A percentile compares a stretch with the other conserved stretches of the same genome.
Conservation (phyloP, 2,329 filamentous ascomycete species). For the Alternaria sp. region DNA sequence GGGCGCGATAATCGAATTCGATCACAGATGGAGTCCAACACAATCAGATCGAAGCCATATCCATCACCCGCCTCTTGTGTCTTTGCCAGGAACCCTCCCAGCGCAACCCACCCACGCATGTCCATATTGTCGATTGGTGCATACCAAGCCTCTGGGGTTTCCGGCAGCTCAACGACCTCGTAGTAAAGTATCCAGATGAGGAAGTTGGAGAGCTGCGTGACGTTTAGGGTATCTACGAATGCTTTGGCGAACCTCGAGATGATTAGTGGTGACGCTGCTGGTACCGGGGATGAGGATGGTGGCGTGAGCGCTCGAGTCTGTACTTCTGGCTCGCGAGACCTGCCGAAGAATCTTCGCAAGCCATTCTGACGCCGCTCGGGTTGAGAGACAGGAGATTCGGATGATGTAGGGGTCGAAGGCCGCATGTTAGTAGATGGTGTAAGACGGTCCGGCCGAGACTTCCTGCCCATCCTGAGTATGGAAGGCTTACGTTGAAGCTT, state of each 20-base stretch:
- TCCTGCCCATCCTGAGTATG: neutral
- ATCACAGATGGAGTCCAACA: slow-evolving; percentile 27
- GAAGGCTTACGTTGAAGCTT: slow-evolving; percentile 1
- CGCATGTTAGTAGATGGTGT: neutral
- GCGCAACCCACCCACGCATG: slow-evolving; percentile 31
- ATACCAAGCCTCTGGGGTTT: slow-evolving; percentile 24
- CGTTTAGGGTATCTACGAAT: slow-evolving; percentile 25
- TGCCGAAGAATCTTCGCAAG: slow-evolving; percentile 1
- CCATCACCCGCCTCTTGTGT: neutral
- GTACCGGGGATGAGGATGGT: neutral
- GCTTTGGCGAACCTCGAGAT: slow-evolving; percentile 12
- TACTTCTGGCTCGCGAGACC: neutral
- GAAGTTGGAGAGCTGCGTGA: slow-evolving; percentile 25
- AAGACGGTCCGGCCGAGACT: neutral
- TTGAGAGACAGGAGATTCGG: neutral
- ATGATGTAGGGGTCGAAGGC: neutral
- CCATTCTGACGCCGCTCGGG: neutral
- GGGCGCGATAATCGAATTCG: slow-evolving; percentile 10
- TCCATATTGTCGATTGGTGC: slow-evolving; percentile 16
- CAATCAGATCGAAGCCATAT: slow-evolving; percentile 20
- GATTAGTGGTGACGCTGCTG: neutral
- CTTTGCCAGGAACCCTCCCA: slow-evolving; percentile 18
- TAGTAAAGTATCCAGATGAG: slow-evolving; percentile 32
- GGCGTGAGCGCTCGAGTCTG: slow-evolving; percentile 2
- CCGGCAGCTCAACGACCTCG: slow-evolving; percentile 29